A percentile compares a stretch with the other conserved stretches of the same genome.
phyloP scores from a whole-genome alignment of 352 stramenopile genomes.

The Globisporangium yorkense region DNA sequence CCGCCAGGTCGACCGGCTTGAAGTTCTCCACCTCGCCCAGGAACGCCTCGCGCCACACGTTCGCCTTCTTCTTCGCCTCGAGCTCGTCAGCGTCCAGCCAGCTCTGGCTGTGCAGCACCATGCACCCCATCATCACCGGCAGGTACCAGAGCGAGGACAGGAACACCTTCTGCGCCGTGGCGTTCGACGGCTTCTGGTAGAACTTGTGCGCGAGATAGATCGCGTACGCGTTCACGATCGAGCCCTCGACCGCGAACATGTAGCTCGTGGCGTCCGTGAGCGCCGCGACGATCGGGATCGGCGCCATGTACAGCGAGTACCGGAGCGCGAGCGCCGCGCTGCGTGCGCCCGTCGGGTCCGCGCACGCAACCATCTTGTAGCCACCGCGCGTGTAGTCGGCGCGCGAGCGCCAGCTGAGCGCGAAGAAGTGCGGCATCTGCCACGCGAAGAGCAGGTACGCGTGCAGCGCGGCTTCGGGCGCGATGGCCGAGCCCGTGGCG shows the following conservation, averaged over 20 bases:
- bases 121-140: constrained; percentile 95
- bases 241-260: constrained; percentile 98
- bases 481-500: constrained; percentile 82
- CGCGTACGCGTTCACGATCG: constrained; percentile 94
- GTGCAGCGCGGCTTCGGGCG: constrained; percentile 68
- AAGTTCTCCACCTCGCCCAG: constrained; percentile 67
- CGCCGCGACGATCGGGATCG: constrained; percentile 92
- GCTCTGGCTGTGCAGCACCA: constrained; percentile 96
- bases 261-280: constrained; percentile 93
- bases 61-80: constrained; percentile 47
- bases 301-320: constrained; percentile 94
- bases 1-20: constrained; percentile 30
- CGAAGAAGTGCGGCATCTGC: constrained; percentile 99
- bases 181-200: constrained; percentile 90
- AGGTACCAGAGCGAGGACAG: constrained; percentile 97
- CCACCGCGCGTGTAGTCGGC: constrained; percentile 89
- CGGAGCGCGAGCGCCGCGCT: constrained; percentile 90
- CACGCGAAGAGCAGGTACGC: constrained; percentile 94
- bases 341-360: constrained; percentile 88
- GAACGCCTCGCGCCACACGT: constrained; percentile 67
- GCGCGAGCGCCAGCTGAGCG: constrained; percentile 95
- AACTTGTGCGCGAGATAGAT: constrained; percentile 96
- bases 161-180: constrained; percentile 96
- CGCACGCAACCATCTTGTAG: constrained; percentile 95
- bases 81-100: constrained; percentile 77